phyloP scores from a whole-genome alignment of 306 rosid species.

The Phaseolus lunatus region DNA sequence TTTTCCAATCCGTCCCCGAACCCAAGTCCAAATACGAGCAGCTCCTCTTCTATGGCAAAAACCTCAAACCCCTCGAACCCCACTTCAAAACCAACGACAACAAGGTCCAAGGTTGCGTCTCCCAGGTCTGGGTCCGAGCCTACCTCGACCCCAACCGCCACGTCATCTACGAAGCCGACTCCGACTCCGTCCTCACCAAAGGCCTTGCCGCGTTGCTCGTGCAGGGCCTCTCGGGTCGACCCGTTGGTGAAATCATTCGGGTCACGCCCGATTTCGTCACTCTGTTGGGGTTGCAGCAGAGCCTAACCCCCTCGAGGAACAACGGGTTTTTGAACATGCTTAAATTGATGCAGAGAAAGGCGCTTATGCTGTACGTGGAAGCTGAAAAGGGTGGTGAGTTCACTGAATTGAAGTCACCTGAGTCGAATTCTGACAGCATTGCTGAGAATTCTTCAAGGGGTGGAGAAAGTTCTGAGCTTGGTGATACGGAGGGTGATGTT shows the following conservation, averaged over 20 bases:
- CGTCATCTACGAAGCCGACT: constrained; percentile 88
- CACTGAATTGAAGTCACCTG: background rate
- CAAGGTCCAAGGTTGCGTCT: constrained; percentile 95
- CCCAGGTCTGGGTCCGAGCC: constrained; percentile 99
- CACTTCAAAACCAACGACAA: constrained; percentile 72
- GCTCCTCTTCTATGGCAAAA: constrained; percentile 84
- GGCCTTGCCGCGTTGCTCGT: constrained; percentile 94
- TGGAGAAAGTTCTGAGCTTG: constrained; percentile 39
- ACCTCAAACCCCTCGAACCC: constrained; percentile 77
- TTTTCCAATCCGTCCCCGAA: constrained; percentile 82
- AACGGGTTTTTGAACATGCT: constrained; percentile 95
- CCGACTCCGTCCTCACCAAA: constrained; percentile 85
- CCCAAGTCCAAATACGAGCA: constrained; percentile 88
- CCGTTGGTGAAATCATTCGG: constrained; percentile 65
- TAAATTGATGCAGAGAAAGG: constrained; percentile 91
- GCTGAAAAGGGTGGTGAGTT: constrained; percentile 56
- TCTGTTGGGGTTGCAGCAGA: constrained; percentile 94
- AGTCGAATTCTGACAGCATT: constrained; percentile 18
- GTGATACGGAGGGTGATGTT: constrained; percentile 14
- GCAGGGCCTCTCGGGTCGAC: constrained; percentile 77
- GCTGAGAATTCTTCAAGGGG: constrained; percentile 39
- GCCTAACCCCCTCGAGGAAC: constrained; percentile 85
- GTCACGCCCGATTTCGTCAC: constrained; percentile 80
- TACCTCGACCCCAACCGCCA: constrained; percentile 65
- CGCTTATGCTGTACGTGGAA: constrained; percentile 61